Base-by-base conservation (phyloP, 2,329 filamentous ascomycete genomes). In the Neonectria hederae region DNA sequence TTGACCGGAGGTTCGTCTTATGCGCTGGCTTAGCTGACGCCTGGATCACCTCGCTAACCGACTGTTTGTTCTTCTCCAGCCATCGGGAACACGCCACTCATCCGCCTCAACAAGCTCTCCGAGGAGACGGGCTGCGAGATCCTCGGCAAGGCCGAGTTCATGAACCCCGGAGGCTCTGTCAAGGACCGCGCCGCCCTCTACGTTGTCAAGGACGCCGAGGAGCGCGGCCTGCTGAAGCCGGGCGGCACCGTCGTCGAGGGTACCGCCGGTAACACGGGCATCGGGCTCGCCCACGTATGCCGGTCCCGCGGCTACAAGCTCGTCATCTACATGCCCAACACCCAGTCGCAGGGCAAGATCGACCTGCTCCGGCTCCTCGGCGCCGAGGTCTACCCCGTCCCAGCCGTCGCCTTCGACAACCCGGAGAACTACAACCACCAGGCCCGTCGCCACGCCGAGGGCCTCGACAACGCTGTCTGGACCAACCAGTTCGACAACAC, bases 281-380 rank as follows among this genome's bases (percentile, higher is more conserved):
- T 99, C 79, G 96, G 96, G 2, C 91, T 99, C 46, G 96, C 96
- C 21, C 96, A 98, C 82, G 96, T 99, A 61, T 98, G 96, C 83
- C 89, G 95, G 65, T 92, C 91, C 40, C 91, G 91, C 74, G 96
- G 95, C 43, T 98, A 99, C 86, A 91, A 91, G 78, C 89, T 97
- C 54, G 94, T 98, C 76, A 99, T 99, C 78, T 99, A 98, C 88
- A 98, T 99, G 96, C 96, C 96, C 74, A 92, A 99, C 84, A 98
- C 95, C 53, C 96, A 98, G 83, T 97, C 94, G 21, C 95, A 97
- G 82, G 96, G 94, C 78, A 99, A 99, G 85, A 92, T 99, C 77
- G 96, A 98, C 79, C 86, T 99, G 57, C 84, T 99, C 69, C 87
- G 95, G 9, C 84, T 98, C 38, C 87, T 99, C 10, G 96, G 96